Percentiles rank a stretch among this genome's conserved stretches.
These are phyloP conservation scores for Fusarium keratoplasticum DNA, from an alignment of 2,329 filamentous ascomycete genomes.

Conservation along the genomic window DNA sequence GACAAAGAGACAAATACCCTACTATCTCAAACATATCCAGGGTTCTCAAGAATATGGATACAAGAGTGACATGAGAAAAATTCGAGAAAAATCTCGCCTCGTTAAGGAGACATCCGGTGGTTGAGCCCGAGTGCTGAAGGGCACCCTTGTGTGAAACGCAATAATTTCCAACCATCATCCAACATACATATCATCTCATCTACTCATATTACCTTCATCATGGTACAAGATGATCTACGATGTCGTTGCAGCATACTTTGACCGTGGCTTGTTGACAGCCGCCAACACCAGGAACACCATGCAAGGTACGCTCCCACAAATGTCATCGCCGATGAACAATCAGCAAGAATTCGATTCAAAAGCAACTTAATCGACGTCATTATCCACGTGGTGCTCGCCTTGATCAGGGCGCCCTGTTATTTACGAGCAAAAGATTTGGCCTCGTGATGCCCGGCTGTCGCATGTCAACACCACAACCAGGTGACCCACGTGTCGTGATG, in stretches of 20 bases:
- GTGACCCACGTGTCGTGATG: slow-evolving; percentile 45
- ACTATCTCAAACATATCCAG: neutral
- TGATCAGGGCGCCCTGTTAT: slow-evolving; percentile 6
- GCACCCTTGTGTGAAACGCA: neutral
- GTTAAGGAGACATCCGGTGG: neutral
- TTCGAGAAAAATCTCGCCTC: neutral
- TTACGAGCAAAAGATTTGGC: slow-evolving; percentile 2
- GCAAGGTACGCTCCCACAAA: slow-evolving; percentile 28
- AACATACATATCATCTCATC: neutral
- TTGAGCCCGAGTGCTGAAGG: neutral
- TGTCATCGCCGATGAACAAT: slow-evolving; percentile 11
- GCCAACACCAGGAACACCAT: slow-evolving; percentile 31
- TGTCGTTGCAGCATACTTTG: slow-evolving; percentile 26
- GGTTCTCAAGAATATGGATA: neutral
- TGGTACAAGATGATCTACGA: neutral
- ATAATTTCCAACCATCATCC: neutral
- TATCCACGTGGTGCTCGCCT: slow-evolving; percentile 34
- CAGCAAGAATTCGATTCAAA: slow-evolving; percentile 20
- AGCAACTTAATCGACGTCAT: slow-evolving; percentile 25
- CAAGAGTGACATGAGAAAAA: neutral
- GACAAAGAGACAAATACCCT: no score
- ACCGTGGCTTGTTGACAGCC: slow-evolving; percentile 28
- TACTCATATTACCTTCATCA: neutral
- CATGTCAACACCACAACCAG: slow-evolving; percentile 43
- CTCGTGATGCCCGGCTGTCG: slow-evolving; percentile 37